These are phyloP conservation scores for Eutrema salsugineum DNA, from an alignment of 441 rosid genomes.

Conservation along the genomic window DNA sequence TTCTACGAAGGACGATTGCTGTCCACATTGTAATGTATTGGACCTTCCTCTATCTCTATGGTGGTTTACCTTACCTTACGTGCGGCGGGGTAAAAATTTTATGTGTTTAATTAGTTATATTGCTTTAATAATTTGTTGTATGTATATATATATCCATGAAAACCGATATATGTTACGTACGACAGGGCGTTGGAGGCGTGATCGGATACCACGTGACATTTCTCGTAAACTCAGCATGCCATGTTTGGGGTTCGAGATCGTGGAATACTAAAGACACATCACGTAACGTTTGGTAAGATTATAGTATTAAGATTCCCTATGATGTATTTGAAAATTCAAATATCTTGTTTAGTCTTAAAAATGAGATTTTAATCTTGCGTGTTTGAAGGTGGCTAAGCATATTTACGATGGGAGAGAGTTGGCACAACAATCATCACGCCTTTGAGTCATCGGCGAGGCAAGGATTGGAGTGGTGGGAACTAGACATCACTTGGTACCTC, in stretches of 20 bases:
- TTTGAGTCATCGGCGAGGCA: conserved; percentile 1
- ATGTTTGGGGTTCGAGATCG: conserved; percentile 2
- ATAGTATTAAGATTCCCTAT: background rate
- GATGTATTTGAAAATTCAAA: background rate
- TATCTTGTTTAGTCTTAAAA: background rate
- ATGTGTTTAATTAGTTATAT: background rate
- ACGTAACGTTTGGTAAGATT: conserved; percentile 6
- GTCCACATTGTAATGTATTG: background rate
- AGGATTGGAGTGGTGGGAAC: conserved; percentile 4
- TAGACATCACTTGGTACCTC: conserved; percentile 2
- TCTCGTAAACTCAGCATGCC: conserved; percentile 3
- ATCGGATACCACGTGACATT: background rate
- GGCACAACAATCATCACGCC: conserved; percentile 10
- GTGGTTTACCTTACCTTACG: conserved; percentile 13
- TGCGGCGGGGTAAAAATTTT: background rate
- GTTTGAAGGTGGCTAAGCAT: background rate
- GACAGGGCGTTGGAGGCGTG: conserved; percentile 6
- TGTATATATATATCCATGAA: too few relatives aligned
- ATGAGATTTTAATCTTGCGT: background rate
- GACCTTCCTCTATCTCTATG: background rate
- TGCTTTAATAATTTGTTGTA: too few relatives aligned
- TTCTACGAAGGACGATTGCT: background rate
- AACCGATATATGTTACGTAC: background rate
- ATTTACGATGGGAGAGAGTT: conserved; percentile 8
- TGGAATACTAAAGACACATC: conserved; percentile 9